Conservation (phyloP, 2,329 filamentous ascomycete genomes). For the Cryphonectria japonica region DNA sequence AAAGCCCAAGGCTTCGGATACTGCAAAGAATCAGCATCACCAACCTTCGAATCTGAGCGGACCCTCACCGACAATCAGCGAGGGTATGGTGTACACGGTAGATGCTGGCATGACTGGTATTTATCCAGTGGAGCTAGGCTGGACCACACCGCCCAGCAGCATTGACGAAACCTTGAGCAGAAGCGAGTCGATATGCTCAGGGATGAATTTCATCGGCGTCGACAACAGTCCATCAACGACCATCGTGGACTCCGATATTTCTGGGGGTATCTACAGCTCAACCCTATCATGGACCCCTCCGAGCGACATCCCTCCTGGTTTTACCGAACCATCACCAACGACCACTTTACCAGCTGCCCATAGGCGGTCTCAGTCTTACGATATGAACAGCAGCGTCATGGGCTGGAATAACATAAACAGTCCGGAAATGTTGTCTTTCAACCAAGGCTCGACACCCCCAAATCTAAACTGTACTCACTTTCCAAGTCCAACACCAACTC, state of each 20-base stretch:
- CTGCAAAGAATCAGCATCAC: slow-evolving; percentile 30
- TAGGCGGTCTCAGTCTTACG: slow-evolving; percentile 43
- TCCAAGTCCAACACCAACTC: slow-evolving; percentile 42
- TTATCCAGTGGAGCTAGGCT: slow-evolving; percentile 44
- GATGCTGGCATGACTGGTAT: slow-evolving; percentile 37
- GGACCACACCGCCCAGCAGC: slow-evolving; percentile 44
- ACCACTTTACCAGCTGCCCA: slow-evolving; percentile 37
- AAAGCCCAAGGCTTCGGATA: slow-evolving; percentile 50
- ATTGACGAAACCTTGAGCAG: slow-evolving; percentile 41
- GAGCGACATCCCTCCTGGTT: slow-evolving; percentile 47
- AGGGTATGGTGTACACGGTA: slow-evolving; percentile 38
- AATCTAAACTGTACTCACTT: slow-evolving; percentile 44
- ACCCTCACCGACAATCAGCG: slow-evolving; percentile 34
- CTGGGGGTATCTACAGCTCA: slow-evolving; percentile 41
- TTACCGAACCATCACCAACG: slow-evolving; percentile 40
- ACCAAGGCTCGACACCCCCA: slow-evolving; percentile 41
- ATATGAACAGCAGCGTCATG: slow-evolving; percentile 39
- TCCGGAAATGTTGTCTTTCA: slow-evolving; percentile 41
- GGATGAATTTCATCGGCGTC: slow-evolving; percentile 33
- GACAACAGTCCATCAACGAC: slow-evolving; percentile 30
- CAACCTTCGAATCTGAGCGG: slow-evolving; percentile 31
- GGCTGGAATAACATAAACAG: slow-evolving; percentile 37
- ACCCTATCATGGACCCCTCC: slow-evolving; percentile 47
- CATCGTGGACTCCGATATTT: slow-evolving; percentile 28
- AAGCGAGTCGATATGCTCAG: slow-evolving; percentile 42